Conservation (phyloP, 495 filamentous ascomycete species). For the Apodospora peruviana region DNA sequence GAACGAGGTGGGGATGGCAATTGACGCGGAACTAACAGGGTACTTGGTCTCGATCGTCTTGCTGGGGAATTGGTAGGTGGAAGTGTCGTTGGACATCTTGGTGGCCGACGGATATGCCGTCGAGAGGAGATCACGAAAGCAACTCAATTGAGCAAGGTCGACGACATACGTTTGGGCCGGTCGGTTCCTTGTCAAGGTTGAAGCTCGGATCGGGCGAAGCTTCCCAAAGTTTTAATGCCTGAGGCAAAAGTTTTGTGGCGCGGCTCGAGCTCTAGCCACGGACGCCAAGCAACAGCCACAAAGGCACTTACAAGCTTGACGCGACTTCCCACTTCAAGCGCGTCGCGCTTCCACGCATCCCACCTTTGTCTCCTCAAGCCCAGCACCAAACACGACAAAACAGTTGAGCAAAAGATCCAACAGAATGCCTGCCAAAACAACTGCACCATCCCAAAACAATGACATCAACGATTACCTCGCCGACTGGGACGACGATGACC, state of each 20-base stretch:
- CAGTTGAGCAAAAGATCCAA: no score
- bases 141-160: not conserved
- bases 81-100: conserved; percentile 54
- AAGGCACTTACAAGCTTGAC: conserved; percentile 11
- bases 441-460: not conserved
- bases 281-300: not conserved
- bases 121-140: conserved; percentile 17
- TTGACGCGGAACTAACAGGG: conserved; percentile 57
- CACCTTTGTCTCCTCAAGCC: not conserved
- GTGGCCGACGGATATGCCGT: conserved; percentile 29
- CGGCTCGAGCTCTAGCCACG: not conserved
- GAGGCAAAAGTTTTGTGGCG: conserved; percentile 5
- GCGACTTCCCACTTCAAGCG: conserved; percentile 2
- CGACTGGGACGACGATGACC: conserved; percentile 28
- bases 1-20: conserved; percentile 12
- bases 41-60: conserved; percentile 71
- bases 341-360: conserved; percentile 4
- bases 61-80: conserved; percentile 59
- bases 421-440: conserved; percentile 15
- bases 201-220: conserved; percentile 21
- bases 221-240: conserved; percentile 17
- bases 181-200: conserved; percentile 20
- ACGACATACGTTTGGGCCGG: no score
- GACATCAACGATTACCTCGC: conserved; percentile 20
- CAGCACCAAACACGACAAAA: no score